Evolutionary conservation across 2,329 filamentous ascomycete species (phyloP).

Genomic region (Fusarium decemcellulare): DNA sequence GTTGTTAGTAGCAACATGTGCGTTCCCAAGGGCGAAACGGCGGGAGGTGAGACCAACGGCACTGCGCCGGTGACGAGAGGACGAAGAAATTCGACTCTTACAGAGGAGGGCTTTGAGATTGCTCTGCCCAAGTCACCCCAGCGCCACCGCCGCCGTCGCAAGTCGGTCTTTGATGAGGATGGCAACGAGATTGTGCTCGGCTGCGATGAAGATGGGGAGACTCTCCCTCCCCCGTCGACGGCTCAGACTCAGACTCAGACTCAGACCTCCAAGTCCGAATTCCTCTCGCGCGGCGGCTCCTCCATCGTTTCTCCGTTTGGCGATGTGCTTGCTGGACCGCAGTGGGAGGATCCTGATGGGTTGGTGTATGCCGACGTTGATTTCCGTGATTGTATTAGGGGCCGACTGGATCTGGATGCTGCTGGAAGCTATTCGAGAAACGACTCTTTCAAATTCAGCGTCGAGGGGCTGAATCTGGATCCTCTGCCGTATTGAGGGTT

Average conservation of each 20-base stretch:
- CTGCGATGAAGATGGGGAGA: constrained; percentile 47
- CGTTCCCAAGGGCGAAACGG: constrained; percentile 58
- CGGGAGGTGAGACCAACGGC: constrained; percentile 5
- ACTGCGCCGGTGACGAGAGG: constrained; percentile 5
- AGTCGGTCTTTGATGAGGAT: constrained; percentile 66
- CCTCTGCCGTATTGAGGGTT: constrained; percentile 66
- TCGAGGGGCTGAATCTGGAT: constrained; percentile 70
- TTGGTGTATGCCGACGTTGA: constrained; percentile 83
- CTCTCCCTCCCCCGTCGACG: constrained; percentile 9
- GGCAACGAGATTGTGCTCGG: constrained; percentile 68
- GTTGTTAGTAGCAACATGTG: constrained; percentile 91
- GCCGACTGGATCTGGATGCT: constrained; percentile 85
- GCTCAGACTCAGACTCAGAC: background rate
- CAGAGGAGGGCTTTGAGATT: constrained; percentile 64
- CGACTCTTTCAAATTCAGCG: constrained; percentile 73
- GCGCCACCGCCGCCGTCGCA: constrained; percentile 48
- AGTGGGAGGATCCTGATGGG: constrained; percentile 84
- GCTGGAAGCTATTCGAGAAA: constrained; percentile 88
- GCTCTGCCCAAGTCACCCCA: constrained; percentile 54
- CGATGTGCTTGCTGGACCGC: constrained; percentile 82
- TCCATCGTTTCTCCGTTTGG: constrained; percentile 86
- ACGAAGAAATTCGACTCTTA: constrained; percentile 56
- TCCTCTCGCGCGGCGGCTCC: constrained; percentile 82
- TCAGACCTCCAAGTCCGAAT: constrained; percentile 55
- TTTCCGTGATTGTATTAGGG: constrained; percentile 88